Base-by-base conservation (phyloP, 352 stramenopile genomes). In the Halophytophthora polymorphica region DNA sequence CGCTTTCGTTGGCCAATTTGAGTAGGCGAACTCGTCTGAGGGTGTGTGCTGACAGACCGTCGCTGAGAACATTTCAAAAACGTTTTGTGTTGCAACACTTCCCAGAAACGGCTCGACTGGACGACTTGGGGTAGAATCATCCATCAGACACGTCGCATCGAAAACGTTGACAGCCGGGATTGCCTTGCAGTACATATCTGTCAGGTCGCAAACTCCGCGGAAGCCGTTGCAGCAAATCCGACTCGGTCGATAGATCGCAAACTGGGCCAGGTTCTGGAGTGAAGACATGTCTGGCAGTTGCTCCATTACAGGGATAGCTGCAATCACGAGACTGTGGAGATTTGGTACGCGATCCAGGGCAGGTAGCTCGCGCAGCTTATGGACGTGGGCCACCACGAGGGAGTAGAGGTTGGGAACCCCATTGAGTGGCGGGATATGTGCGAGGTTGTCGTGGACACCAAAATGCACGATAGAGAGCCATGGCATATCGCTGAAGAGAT, bases 181-280 rank as follows among this genome's bases (percentile, higher is more conserved):
- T 17, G 3, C 29, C 12, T 33, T 19, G 35, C 56, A 64, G 1
- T 39, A 64, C 19, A 48, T 28, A n/a, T 58, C 42, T 6, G 23
- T 34, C 29, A 64, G 50, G 23, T 54, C n/a, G 18, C 56, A 64
- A 11, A 15, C 3, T 14, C 49, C 44, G 1, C 41, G 8, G 13
- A 66, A 58, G 0, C 53, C 53, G 18, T 61, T 62, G 42, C 58
- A 62, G 17, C 58, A 66, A 14, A 62, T 15, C 11, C 33, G 13
- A 28, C 43, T 57, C 1, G 52, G 52, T 36, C 56, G 45, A 17
- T 53, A 17, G 3, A 58, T 41, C 14, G 50, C 44, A 50, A 66
- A 61, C 18, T 61, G 52, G 12, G 61, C 22, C 2, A 54, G 47
- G 28, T 53, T 37, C 12, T 25, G 14, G 13, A 66, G 46, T 6